phyloP scores from a whole-genome alignment of 2,329 filamentous ascomycete genomes.

The Hypocrella siamensis region DNA sequence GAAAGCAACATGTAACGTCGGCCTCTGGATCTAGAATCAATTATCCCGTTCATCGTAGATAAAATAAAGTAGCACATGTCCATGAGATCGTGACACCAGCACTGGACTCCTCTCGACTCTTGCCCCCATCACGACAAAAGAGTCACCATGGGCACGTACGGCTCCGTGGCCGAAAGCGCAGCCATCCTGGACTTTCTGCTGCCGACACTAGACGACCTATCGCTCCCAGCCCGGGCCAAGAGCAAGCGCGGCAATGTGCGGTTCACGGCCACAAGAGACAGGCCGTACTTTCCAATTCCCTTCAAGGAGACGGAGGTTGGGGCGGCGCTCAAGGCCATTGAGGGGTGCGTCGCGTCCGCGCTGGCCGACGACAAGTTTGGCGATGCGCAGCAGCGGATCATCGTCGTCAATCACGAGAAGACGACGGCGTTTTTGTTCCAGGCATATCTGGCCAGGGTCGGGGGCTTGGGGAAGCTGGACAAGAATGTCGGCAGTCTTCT shows the following conservation, averaged over 20 bases:
- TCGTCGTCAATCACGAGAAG: conserved; percentile 20
- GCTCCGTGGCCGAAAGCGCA: conserved; percentile 11
- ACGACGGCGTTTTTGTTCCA: conserved; percentile 26
- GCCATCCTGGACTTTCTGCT: conserved; percentile 10
- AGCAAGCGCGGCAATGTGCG: conserved; percentile 11
- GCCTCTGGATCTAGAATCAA: no score
- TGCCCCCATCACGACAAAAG: no score
- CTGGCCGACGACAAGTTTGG: conserved; percentile 13
- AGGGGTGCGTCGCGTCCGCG: conserved; percentile 17
- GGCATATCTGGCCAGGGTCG: conserved; percentile 19
- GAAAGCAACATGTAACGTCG: no score
- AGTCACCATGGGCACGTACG: no score
- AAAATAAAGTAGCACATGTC: no score
- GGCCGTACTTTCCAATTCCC: conserved; percentile 28
- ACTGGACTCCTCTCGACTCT: no score
- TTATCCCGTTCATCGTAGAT: no score
- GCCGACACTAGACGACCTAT: conserved; percentile 11
- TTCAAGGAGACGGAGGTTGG: conserved; percentile 30
- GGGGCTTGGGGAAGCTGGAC: conserved; percentile 21
- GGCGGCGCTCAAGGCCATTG: conserved; percentile 27
- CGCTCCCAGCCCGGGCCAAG: conserved; percentile 13
- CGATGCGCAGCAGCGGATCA: conserved; percentile 3
- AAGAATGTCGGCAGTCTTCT: conserved; percentile 9
- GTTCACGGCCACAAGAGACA: conserved; percentile 18
- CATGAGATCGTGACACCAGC: no score